Percentiles rank a stretch among this genome's conserved stretches.
These are phyloP conservation scores for Pugionium dolabratum DNA, from an alignment of 345 rosid species.

Conservation along the genomic window DNA sequence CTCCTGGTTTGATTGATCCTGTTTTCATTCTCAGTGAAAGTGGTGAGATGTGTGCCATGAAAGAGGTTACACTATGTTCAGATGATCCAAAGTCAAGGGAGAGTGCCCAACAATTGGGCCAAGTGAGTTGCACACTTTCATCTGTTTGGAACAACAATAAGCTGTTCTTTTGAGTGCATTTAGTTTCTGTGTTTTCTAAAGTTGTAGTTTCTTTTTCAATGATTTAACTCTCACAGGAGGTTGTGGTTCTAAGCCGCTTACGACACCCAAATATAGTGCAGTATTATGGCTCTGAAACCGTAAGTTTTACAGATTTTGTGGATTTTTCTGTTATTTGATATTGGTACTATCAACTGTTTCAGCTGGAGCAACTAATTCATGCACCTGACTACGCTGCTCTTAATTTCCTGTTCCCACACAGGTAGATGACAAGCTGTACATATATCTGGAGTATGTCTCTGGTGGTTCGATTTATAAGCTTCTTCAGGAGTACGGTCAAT, in stretches of 20 bases:
- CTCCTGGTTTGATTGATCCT: constrained; percentile 34
- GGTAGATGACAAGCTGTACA: constrained; percentile 69
- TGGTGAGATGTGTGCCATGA: constrained; percentile 91
- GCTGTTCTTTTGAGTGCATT: constrained; percentile 13
- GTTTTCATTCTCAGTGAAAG: constrained; percentile 54
- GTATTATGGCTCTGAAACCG: constrained; percentile 77
- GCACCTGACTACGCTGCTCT: constrained; percentile 10
- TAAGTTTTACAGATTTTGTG: constrained; percentile 38
- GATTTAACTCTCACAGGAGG: constrained; percentile 54
- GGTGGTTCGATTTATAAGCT: constrained; percentile 87
- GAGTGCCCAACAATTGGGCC: constrained; percentile 69
- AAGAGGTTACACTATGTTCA: constrained; percentile 75
- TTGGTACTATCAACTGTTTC: neutral
- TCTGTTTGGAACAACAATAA: neutral
- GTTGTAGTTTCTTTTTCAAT: neutral
- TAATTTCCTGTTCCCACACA: constrained; percentile 36
- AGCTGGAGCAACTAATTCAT: constrained; percentile 16
- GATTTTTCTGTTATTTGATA: constrained; percentile 13
- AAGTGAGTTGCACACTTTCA: constrained; percentile 45
- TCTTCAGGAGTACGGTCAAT: constrained; percentile 76
- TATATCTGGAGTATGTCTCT: constrained; percentile 81
- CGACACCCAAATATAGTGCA: constrained; percentile 76
- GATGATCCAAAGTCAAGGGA: constrained; percentile 85
- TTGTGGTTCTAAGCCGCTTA: constrained; percentile 62
- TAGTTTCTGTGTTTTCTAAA: constrained; percentile 14